Percentiles rank a stretch among this genome's conserved stretches.
Conservation (phyloP, 2,329 filamentous ascomycete genomes). For the Daldinia eschscholtzii region DNA sequence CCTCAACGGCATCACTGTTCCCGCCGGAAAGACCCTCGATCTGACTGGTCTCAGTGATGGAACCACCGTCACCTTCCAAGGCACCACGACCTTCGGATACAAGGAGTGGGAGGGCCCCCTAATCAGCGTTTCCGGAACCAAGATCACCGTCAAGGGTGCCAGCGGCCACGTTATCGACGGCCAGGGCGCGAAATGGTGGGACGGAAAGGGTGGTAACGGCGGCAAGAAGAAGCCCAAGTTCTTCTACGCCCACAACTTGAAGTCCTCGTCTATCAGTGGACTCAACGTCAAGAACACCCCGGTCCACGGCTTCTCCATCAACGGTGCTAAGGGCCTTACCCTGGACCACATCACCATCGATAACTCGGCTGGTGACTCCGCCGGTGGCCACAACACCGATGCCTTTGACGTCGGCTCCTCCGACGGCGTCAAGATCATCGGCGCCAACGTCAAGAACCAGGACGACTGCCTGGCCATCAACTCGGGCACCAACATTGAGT, state of each 20-base stretch:
- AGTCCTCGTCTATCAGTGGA: constrained; percentile 61
- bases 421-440: constrained; percentile 63
- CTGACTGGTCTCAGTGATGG: constrained; percentile 43
- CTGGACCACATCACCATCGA: constrained; percentile 67
- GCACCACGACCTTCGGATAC: constrained; percentile 76
- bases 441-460: constrained; percentile 67
- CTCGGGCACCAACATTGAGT: constrained; percentile 61
- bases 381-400: constrained; percentile 68
- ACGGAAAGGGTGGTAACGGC: constrained; percentile 69
- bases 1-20: constrained; percentile 66
- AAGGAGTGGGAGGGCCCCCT: constrained; percentile 75
- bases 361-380: constrained; percentile 68
- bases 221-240: constrained; percentile 74
- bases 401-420: constrained; percentile 66
- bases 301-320: constrained; percentile 64
- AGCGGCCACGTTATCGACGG: constrained; percentile 67
- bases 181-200: constrained; percentile 71
- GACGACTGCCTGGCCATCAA: constrained; percentile 72
- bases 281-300: constrained; percentile 68
- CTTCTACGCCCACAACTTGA: constrained; percentile 67
- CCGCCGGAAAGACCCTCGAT: constrained; percentile 70
- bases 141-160: constrained; percentile 66
- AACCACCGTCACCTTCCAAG: constrained; percentile 68
- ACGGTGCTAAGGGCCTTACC: constrained; percentile 58
- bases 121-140: constrained; percentile 69